These are phyloP conservation scores for Phytophthora kernoviae DNA, from an alignment of 352 stramenopile species.

Conservation along the genomic window DNA sequence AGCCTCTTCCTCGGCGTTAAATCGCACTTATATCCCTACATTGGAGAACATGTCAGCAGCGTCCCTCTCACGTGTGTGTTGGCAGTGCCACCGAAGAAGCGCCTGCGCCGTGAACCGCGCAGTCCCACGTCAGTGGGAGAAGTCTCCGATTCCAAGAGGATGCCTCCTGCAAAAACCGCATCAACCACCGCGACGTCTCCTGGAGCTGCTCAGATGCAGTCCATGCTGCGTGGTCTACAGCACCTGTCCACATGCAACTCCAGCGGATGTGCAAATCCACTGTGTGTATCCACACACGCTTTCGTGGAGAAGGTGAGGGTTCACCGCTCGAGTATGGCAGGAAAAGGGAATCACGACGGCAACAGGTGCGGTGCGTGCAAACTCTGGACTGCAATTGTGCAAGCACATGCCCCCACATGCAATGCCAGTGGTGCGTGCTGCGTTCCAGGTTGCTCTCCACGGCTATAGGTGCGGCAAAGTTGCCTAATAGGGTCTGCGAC, in stretches of 20 bases:
- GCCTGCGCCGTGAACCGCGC: conserved; percentile 35
- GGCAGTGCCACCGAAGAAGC: conserved; percentile 18
- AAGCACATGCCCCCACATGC: conserved; percentile 39
- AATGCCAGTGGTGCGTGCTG: conserved; percentile 21
- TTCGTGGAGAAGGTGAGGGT: conserved; percentile 60
- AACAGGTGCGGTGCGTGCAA: conserved; percentile 60
- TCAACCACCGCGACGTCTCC: conserved; percentile 13
- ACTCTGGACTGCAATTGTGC: conserved; percentile 54
- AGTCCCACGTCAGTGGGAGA: conserved; percentile 58
- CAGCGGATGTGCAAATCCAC: conserved; percentile 48
- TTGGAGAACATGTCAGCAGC: neutral
- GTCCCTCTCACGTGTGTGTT: conserved; percentile 21
- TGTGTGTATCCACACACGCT: conserved; percentile 57
- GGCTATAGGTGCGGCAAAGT: conserved; percentile 6
- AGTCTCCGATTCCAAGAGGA: conserved; percentile 34
- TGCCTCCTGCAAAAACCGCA: conserved; percentile 15
- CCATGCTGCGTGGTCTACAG: conserved; percentile 54
- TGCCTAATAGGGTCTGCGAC: conserved; percentile 7
- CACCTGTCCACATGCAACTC: conserved; percentile 43
- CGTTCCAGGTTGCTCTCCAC: conserved; percentile 46
- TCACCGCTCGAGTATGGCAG: conserved; percentile 35
- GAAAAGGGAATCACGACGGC: conserved; percentile 31
- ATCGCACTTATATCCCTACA: neutral
- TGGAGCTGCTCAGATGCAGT: conserved; percentile 59
- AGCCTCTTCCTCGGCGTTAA: neutral